These are phyloP conservation scores for Boechera stricta DNA, from an alignment of 345 rosid species.

Conservation along the genomic window DNA sequence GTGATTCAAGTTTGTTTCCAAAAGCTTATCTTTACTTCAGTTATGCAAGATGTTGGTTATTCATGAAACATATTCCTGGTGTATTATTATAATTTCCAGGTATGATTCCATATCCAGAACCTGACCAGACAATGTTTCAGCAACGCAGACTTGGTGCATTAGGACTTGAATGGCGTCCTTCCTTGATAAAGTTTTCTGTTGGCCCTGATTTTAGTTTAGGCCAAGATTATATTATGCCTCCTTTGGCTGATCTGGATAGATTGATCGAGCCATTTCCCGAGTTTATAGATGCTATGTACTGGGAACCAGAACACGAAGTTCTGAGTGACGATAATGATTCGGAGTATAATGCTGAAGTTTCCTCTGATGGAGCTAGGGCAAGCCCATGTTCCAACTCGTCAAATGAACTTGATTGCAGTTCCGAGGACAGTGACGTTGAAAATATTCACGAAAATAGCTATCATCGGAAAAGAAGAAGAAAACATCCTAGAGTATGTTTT, in stretches of 20 bases:
- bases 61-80: constrained; percentile 14
- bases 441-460: constrained; percentile 56
- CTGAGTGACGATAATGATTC: constrained; percentile 88
- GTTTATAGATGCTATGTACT: constrained; percentile 83
- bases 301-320: constrained; percentile 90
- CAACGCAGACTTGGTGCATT: constrained; percentile 89
- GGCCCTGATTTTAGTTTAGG: constrained; percentile 90
- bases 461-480: constrained; percentile 70
- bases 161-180: constrained; percentile 88
- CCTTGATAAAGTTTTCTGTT: constrained; percentile 67
- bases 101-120: constrained; percentile 95
- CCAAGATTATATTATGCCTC: constrained; percentile 83
- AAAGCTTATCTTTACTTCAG: constrained; percentile 40
- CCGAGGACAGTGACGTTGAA: constrained; percentile 69
- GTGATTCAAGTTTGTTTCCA: constrained; percentile 77
- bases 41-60: constrained; percentile 34
- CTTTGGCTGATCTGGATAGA: constrained; percentile 87
- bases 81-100: constrained; percentile 55
- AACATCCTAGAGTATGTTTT: constrained; percentile 64
- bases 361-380: constrained; percentile 76
- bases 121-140: constrained; percentile 94
- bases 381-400: constrained; percentile 65
- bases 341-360: constrained; percentile 80
- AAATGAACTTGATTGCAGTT: constrained; percentile 67
- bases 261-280: constrained; percentile 85